Evolutionary conservation across 2,329 filamentous ascomycete species (phyloP).

Genomic region (Fusarium decemcellulare): DNA sequence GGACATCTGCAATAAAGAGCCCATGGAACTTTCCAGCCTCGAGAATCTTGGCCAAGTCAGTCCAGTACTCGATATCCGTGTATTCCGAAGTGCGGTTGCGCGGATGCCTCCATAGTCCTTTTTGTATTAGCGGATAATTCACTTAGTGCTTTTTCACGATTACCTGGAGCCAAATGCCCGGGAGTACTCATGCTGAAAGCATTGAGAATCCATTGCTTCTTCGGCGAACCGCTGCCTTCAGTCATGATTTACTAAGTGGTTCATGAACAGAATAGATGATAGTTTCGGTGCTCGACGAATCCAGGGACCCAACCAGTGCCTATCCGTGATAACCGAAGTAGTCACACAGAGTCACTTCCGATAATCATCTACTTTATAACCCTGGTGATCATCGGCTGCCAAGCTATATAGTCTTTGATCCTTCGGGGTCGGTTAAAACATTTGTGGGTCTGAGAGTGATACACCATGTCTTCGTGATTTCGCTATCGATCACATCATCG

Average conservation of each 20-base stretch:
- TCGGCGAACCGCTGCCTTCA: neutral
- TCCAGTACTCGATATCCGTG: slow-evolving; percentile 56
- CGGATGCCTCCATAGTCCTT: slow-evolving; percentile 32
- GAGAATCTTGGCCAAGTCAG: slow-evolving; percentile 61
- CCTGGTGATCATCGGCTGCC: too few relatives aligned
- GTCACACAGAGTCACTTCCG: too few relatives aligned
- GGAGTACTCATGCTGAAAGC: neutral
- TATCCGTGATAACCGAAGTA: too few relatives aligned
- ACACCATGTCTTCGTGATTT: neutral
- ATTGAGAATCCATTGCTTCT: slow-evolving; percentile 1
- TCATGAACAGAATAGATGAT: too few relatives aligned
- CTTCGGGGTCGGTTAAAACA: neutral
- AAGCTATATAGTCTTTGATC: neutral
- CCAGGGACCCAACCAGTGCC: too few relatives aligned
- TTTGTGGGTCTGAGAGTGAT: neutral
- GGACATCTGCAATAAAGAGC: slow-evolving; percentile 65
- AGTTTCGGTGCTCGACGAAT: too few relatives aligned
- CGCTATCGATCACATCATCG: neutral
- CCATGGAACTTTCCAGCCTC: slow-evolving; percentile 62
- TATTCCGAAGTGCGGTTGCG: slow-evolving; percentile 30
- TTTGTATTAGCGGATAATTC: too few relatives aligned
- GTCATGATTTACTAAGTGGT: too few relatives aligned
- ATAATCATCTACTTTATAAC: too few relatives aligned
- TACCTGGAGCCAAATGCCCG: neutral
- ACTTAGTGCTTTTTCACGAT: too few relatives aligned